Evolutionary conservation across 1,139 yeast genomes (phyloP).

Genomic region (Zygoascus hellenicus): DNA sequence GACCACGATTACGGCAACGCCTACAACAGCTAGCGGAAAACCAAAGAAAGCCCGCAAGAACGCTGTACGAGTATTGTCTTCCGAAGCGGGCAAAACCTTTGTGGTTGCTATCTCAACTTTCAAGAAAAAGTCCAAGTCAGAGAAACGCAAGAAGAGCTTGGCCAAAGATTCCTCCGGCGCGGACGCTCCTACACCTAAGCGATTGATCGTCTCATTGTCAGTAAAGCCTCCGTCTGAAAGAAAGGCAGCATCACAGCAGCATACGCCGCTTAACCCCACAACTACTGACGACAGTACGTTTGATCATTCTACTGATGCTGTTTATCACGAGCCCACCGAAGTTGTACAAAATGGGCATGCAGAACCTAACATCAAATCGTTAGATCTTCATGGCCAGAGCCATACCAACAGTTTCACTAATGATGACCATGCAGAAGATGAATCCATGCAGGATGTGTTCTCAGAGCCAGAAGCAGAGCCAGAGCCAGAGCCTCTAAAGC

Average conservation of each 20-base stretch:
- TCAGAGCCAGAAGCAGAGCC: background rate
- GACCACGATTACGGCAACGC: background rate
- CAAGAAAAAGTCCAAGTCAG: no score
- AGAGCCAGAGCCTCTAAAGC: background rate
- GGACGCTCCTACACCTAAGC: no score
- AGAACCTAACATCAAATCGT: no score
- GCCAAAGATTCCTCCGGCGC: no score
- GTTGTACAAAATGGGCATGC: background rate
- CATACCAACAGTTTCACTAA: no score
- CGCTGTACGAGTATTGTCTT: constrained; percentile 1
- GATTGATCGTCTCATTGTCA: no score
- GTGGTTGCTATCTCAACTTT: constrained; percentile 1
- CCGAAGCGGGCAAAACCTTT: constrained; percentile 1
- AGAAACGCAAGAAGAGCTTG: no score
- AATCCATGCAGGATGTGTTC: background rate
- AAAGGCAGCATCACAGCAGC: no score
- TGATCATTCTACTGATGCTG: background rate
- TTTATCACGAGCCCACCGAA: no score
- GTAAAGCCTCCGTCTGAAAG: no score
- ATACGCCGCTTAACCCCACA: background rate
- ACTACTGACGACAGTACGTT: background rate
- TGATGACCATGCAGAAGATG: background rate
- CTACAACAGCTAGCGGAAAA: background rate
- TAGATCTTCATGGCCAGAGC: no score
- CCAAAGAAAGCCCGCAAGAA: background rate